These are phyloP conservation scores for Blumeriella jaapii DNA, from an alignment of 2,329 filamentous ascomycete species.

Conservation along the genomic window DNA sequence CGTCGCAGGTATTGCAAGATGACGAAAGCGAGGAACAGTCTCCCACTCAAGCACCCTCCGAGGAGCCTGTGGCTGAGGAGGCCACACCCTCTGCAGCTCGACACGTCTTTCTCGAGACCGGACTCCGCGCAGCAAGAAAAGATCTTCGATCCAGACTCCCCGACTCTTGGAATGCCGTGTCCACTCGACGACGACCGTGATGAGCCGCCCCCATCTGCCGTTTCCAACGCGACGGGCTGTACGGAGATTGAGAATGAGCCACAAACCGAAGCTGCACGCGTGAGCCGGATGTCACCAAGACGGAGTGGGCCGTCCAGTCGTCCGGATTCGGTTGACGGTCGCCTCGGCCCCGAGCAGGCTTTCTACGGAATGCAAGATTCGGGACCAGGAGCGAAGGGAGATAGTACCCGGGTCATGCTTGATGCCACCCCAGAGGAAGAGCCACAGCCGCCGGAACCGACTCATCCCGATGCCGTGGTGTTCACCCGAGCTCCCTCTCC, in stretches of 20 bases:
- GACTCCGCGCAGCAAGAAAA: slow-evolving; percentile 3
- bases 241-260: slow-evolving; percentile 67
- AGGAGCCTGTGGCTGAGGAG: slow-evolving; percentile 1
- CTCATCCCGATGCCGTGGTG: slow-evolving; percentile 9
- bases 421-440: slow-evolving; percentile 18
- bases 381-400: slow-evolving; percentile 11
- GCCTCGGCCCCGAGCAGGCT: slow-evolving; percentile 19
- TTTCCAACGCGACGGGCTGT: slow-evolving; percentile 46
- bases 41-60: slow-evolving; percentile 4
- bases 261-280: slow-evolving; percentile 41
- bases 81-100: slow-evolving; percentile 17
- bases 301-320: slow-evolving; percentile 17
- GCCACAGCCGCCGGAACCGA: slow-evolving; percentile 8
- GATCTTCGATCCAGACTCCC: slow-evolving; percentile 40
- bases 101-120: slow-evolving; percentile 18
- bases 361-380: slow-evolving; percentile 16
- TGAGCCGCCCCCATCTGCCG: slow-evolving; percentile 43
- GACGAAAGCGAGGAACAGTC: slow-evolving; percentile 16
- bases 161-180: slow-evolving; percentile 55
- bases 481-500: slow-evolving; percentile 10
- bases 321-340: slow-evolving; percentile 12
- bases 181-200: slow-evolving; percentile 42
- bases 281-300: slow-evolving; percentile 14
- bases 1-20: slow-evolving; percentile 23
- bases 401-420: slow-evolving; percentile 22